Base-by-base conservation (phyloP, 2,329 filamentous ascomycete genomes). In the Sordariomycetes sp. region DNA sequence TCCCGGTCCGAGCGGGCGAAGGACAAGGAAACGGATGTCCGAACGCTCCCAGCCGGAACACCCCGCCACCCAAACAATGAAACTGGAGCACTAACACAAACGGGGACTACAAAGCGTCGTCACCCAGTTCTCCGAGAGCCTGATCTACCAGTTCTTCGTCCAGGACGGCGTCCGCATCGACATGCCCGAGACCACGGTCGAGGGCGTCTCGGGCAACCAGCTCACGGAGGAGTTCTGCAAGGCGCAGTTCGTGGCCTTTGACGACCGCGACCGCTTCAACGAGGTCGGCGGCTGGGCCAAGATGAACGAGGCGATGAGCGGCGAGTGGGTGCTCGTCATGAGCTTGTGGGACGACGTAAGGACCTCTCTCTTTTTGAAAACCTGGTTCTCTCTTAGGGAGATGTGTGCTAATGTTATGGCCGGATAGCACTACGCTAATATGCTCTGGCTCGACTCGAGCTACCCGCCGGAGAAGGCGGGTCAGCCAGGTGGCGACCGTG, bases 361-460 rank as follows among this genome's bases (percentile, higher is more conserved):
- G 64, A 25, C 40, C 1, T 22, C 8, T 11, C 20, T 24, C 46
- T 11, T n/a, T 48, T 48, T 20, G n/a, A n/a, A 32, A 8, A 32
- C 28, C 8, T 32, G 28, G 8, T 8, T 32, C 4, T 24, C 5
- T 50, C 7, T 4, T 11, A 12, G 46, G 20, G 46, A 8, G 28
- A 32, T 8, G 12, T 20, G 51, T 7, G 8, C 16, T 16, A n/a
- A n/a, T 7, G 8, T 3, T n/a, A 46, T 7, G 16, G 14, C 18
- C 7, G 40, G 46, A 3, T 12, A 63, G 62, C 80, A 88, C 71
- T 71, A 79, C 60, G 73, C 80, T 65, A 79, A 85, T 72, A 89
- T 90, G 85, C 79, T 87, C 66, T 90, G 87, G 87, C 80, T 90
- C 65, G 87, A 90, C 75, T 81, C 80, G 60, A 79, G 74, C 68